These are phyloP conservation scores for Sphaerulina vaccinii DNA, from an alignment of 2,329 filamentous ascomycete genomes.

Conservation along the genomic window DNA sequence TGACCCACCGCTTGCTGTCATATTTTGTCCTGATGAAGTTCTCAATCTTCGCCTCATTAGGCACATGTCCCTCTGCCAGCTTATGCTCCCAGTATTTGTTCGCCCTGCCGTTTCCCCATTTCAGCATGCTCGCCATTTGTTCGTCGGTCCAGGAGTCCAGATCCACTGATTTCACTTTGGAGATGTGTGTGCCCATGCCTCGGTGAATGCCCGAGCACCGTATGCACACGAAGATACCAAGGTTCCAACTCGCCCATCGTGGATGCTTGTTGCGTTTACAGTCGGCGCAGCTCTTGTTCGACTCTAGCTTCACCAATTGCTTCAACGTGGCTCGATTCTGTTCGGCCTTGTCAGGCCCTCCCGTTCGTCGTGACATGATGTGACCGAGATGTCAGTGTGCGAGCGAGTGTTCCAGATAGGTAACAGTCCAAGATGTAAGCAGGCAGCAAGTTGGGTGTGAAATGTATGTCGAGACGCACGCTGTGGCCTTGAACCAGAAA, in stretches of 20 bases:
- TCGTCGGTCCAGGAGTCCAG: conserved; percentile 98
- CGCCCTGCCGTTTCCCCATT: conserved; percentile 92
- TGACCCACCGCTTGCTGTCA: conserved; percentile 98
- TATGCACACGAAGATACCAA: conserved; percentile 96
- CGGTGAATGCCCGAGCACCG: conserved; percentile 95
- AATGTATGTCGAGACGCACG: not conserved
- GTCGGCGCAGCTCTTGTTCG: conserved; percentile 95
- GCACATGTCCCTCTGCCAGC: conserved; percentile 82
- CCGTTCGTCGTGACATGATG: conserved; percentile 75
- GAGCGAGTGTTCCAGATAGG: not conserved
- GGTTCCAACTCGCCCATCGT: conserved; percentile 98
- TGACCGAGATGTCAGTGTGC: not conserved
- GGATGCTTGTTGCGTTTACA: conserved; percentile 99
- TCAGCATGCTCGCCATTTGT: conserved; percentile 87
- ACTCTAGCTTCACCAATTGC: conserved; percentile 86
- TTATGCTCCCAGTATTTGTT: conserved; percentile 99
- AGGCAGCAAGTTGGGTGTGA: no score
- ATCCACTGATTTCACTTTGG: conserved; percentile 95
- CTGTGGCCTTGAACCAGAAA: no score
- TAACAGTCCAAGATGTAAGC: not conserved
- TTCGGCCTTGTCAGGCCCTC: conserved; percentile 77
- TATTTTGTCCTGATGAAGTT: conserved; percentile 99
- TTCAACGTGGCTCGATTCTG: conserved; percentile 95
- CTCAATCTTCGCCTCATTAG: conserved; percentile 97
- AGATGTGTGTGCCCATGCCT: conserved; percentile 98